A percentile compares a stretch with the other conserved stretches of the same genome.
Conservation (phyloP, 176 grass and related monocot species). For the Dendrocalamus sinicus region DNA sequence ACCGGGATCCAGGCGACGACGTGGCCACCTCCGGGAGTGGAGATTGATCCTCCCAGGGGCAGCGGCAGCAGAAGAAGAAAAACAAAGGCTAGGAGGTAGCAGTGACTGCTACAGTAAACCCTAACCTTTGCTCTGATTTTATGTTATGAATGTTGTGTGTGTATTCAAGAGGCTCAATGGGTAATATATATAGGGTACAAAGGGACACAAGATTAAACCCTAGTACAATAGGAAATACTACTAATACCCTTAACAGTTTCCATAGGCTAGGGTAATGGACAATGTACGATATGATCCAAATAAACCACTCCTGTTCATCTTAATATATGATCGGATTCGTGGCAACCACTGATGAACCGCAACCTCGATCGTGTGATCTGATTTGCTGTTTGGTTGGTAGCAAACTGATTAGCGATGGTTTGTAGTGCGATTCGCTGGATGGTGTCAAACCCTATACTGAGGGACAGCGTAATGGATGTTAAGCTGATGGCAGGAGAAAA, state of each 20-base stretch:
- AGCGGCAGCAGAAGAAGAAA: too few species aligned
- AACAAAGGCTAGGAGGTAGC: too few species aligned
- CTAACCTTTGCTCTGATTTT: too few species aligned
- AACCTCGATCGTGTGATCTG: not conserved
- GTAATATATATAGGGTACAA: too few species aligned
- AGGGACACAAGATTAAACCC: too few species aligned
- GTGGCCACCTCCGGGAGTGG: too few species aligned
- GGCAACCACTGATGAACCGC: not conserved
- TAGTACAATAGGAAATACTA: too few species aligned
- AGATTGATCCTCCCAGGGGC: too few species aligned
- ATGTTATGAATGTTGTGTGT: too few species aligned
- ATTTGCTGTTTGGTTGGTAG: not conserved
- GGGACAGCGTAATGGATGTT: not conserved
- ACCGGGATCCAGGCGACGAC: too few species aligned
- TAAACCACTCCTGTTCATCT: not conserved
- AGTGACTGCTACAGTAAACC: too few species aligned
- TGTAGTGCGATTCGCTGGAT: not conserved
- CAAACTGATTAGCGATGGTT: not conserved
- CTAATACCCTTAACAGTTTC: not conserved
- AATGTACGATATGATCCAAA: not conserved
- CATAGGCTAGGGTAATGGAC: not conserved
- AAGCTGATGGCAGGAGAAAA: not conserved
- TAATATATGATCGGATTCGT: not conserved
- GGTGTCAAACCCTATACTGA: not conserved
- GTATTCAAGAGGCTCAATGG: too few species aligned